phyloP scores from a whole-genome alignment of 2,329 filamentous ascomycete species.

The Penicillium rolfsii region DNA sequence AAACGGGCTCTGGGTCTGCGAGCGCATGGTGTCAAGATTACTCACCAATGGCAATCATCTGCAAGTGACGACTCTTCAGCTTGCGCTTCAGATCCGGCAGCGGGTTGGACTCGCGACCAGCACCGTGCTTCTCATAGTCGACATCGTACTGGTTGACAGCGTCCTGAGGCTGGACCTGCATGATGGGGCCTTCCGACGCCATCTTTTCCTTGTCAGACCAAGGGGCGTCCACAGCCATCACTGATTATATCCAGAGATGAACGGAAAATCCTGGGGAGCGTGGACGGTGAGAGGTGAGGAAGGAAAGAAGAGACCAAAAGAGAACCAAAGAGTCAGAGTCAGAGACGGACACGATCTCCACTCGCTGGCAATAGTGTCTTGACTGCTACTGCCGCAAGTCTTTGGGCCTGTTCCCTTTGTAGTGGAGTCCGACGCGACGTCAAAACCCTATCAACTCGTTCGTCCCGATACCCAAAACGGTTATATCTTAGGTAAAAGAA shows the following conservation, averaged over 20 bases:
- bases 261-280: not conserved
- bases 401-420: not conserved
- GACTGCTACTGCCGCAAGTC: not conserved
- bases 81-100: constrained; percentile 68
- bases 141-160: constrained; percentile 30
- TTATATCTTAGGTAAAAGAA: constrained; percentile 4
- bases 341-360: not conserved
- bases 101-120: constrained; percentile 61
- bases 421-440: not conserved
- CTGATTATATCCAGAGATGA: constrained; percentile 14
- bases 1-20: not conserved
- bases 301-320: constrained; percentile 6
- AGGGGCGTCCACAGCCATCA: constrained; percentile 32
- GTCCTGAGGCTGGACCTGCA: constrained; percentile 24
- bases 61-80: constrained; percentile 83
- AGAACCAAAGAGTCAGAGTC: not conserved
- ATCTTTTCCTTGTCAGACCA: constrained; percentile 30
- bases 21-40: not conserved
- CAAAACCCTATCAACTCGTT: not conserved
- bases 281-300: not conserved
- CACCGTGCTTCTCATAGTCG: constrained; percentile 45
- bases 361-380: not conserved
- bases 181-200: constrained; percentile 30
- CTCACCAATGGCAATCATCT: constrained; percentile 97
- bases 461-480: not conserved